Evolutionary conservation across 257 asterid genomes (phyloP), one percentile per base, ranked within the genome.

Genomic region (Plantago ovata): DNA sequence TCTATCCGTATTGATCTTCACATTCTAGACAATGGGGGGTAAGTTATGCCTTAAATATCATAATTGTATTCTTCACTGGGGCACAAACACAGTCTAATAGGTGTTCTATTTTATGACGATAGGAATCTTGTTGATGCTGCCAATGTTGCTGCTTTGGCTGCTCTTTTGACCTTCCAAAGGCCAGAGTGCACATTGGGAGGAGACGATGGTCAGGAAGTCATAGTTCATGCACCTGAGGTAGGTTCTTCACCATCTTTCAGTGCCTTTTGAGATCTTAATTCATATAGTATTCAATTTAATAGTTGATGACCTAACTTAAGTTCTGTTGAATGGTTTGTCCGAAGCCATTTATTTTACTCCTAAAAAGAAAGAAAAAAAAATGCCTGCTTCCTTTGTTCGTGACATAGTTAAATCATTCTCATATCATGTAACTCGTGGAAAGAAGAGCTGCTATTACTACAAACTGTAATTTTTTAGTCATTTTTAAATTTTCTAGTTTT

Each of bases 51-150:
- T 52, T 38, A n/a, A 42, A 53, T 50, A 21, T 67, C 62, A 16
- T n/a, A 38, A 14, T 63, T 53, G 15, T 15, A 24, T 62, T 47
- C 22, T 58, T 62, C 44, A 55, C n/a, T 41, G 23, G 58, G 51
- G 42, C 45, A 33, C 7, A 5, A 43, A 21, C 42, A 44, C 60
- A 38, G 40, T 58, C 58, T 74, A 13, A 43, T 53, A 45, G 48
- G 22, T 60, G 28, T 51, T 55, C 24, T 13, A 4, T 38, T 55
- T 61, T 38, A 32, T 59, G 62, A 59, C 50, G 38, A 60, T 62
- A 93, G 99, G 49, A 93, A 93, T 80, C 97, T 93, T 62, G 89
- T 93, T 64, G 99, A 89, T 75, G 97, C 96, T 45, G 95, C 97
- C 69, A 89, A 89, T 69, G 69, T 86, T 77, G 97, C 97, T 62